These are phyloP conservation scores for Trichoderma arundinaceum DNA, from an alignment of 2,329 filamentous ascomycete species.

Conservation along the genomic window DNA sequence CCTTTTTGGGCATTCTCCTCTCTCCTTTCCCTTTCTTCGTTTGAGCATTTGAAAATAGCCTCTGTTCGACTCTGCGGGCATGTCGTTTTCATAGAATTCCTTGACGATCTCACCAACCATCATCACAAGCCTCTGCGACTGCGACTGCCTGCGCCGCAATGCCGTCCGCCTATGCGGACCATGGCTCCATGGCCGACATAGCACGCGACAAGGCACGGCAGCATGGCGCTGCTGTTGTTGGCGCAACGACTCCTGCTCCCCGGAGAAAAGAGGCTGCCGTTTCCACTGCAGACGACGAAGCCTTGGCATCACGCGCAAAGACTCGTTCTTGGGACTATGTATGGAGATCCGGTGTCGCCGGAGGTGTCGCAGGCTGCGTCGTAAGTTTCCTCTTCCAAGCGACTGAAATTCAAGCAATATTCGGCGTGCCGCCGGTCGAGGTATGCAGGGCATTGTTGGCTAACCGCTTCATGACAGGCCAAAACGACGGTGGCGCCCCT, in stretches of 20 bases:
- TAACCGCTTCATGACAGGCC: conserved; percentile 60
- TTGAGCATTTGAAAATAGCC: not conserved
- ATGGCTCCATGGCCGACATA: conserved; percentile 64
- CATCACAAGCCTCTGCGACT: conserved; percentile 5
- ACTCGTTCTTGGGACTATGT: conserved; percentile 81
- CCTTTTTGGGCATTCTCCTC: not conserved
- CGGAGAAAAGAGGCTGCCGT: conserved; percentile 48
- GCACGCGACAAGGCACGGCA: conserved; percentile 45
- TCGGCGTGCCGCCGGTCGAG: not conserved
- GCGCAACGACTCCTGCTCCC: conserved; percentile 33
- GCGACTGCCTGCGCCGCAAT: conserved; percentile 48
- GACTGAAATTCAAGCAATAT: not conserved
- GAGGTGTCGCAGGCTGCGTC: conserved; percentile 88
- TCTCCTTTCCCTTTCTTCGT: not conserved
- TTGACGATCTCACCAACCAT: not conserved
- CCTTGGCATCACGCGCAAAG: conserved; percentile 50
- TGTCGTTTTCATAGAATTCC: conserved; percentile 26
- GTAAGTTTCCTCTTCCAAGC: conserved; percentile 59
- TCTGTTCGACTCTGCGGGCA: conserved; percentile 26
- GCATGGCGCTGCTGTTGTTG: conserved; percentile 37
- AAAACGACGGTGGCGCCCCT: conserved; percentile 96
- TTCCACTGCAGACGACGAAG: conserved; percentile 58
- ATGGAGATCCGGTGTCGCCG: conserved; percentile 81
- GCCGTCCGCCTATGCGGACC: conserved; percentile 60
- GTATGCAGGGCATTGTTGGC: not conserved